These are phyloP conservation scores for Mortierella sp. DNA, from an alignment of 371 early-diverging fungal genomes.

Conservation along the genomic window DNA sequence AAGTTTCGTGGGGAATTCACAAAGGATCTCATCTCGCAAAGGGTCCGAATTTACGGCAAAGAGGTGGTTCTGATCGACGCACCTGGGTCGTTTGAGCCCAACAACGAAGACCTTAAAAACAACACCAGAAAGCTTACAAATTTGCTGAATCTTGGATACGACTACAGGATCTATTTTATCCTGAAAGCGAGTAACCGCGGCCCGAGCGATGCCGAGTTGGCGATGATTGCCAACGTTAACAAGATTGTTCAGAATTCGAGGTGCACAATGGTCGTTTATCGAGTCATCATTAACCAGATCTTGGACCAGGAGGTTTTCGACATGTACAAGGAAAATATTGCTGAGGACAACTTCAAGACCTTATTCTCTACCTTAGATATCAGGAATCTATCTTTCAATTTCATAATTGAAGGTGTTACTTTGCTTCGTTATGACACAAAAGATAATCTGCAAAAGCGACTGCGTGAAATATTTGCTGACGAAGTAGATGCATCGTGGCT, in stretches of 20 bases:
- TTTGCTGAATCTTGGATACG: neutral
- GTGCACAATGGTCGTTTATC: conserved; percentile 28
- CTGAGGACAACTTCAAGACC: neutral
- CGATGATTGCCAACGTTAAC: neutral
- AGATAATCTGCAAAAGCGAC: neutral
- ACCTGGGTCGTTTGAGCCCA: conserved; percentile 5
- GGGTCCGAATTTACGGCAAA: neutral
- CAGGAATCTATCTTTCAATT: neutral
- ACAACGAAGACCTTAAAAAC: neutral
- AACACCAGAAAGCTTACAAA: neutral
- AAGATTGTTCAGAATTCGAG: neutral
- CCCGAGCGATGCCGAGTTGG: neutral
- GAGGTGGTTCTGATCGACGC: neutral
- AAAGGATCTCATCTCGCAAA: neutral
- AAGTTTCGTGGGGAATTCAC: neutral
- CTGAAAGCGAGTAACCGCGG: neutral
- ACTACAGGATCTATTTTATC: neutral
- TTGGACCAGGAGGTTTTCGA: neutral
- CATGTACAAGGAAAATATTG: neutral
- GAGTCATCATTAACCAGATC: conserved; percentile 13
- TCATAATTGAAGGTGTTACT: neutral
- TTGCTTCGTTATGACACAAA: neutral
- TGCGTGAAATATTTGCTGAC: too few species aligned
- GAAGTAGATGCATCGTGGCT: too few species aligned
- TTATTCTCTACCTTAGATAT: neutral